Evolutionary conservation across 2,329 filamentous ascomycete genomes (phyloP), one percentile per base, ranked within the genome.

Genomic region (Grosmannia penicillata): DNA sequence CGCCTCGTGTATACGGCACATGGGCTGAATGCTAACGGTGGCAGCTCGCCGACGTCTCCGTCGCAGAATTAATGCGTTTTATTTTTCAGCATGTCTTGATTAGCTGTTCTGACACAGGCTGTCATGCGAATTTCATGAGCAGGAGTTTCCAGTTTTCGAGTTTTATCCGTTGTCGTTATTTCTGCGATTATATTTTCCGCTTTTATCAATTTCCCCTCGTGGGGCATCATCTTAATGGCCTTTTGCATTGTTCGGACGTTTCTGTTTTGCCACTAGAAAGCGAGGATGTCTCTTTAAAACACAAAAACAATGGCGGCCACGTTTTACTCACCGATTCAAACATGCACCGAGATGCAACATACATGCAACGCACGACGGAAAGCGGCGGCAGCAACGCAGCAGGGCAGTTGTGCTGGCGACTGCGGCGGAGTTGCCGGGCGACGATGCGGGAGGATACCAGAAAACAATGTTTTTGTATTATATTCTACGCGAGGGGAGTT

Each of bases 21-120:
- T 8, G 7, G 9, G 17, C n/a, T 38, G 8, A 27, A 4, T n/a
- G 8, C 14, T 13, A 21, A 29, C 13, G 15, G 11, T 14, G 4
- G 18, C 27, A 58, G 55, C 50, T 61, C 57, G 6, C 58, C 58
- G 21, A 59, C 56, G 25, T 61, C 58, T 31, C 58, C 58, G 17
- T 51, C 50, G 25, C 56, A 59, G 44, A 56, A 60, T 36, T 58
- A 45, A 52, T 42, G 22, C 30, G 26, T 24, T 35, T 28, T 19
- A 21, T 41, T 35, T 31, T 14, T 37, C 24, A 17, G 14, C 25
- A 40, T 29, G 31, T 41, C 41, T 44, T 40, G 36, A 45, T 42
- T 45, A 41, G 32, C 36, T 44, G 39, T 34, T 36, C n/a, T 31
- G 37, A 19, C 33, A 40, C 42, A 21, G 39, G 42, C 24, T 42